Evolutionary conservation across 1,284 basidiomycete species (phyloP), one percentile per base, ranked within the genome.

Genomic region (Sphaerobolus stellatus): DNA sequence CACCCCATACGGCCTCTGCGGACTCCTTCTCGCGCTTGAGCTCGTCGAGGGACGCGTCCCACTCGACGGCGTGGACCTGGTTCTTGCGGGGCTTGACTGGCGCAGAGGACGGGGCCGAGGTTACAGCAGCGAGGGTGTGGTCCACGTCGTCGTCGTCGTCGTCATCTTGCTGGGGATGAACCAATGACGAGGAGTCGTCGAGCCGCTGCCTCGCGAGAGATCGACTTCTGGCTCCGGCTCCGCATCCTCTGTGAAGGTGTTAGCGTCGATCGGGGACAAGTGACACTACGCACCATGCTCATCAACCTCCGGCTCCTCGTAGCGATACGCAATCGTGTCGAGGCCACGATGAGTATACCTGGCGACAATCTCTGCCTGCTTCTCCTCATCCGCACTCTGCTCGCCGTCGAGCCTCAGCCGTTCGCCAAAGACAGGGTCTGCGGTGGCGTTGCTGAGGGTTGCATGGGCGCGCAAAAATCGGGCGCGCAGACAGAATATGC

Each of bases 1-100:
- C 53, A 87, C 88, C 88, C 76, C 88, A 75, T 31, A 78, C 78
- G 24, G 88, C 88, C 56, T 90, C 87, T 0, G 88, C 87, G 2
- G 78, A 76, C 3, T 79, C 79, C 61, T 90, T 90, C 58, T 88
- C 87, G 22, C 79, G 75, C 36, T 71, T 79, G 72, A 91, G 72
- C 43, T 79, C 73, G 45, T 89, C 86, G 2, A 90, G 68, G 27
- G 78, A 70, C 1, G 76, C 72, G 60, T 87, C 81, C 88, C 88
- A 90, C 52, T 80, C 78, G 18, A 90, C 80, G 47, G 77, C 68
- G 58, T 83, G 76, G 0, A 83, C 67, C 47, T 81, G 84, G 1
- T 87, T 86, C 64, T 90, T 90, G 62, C 63, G 0, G 56, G 52
- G 44, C 57, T 50, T 36, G 36, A 46, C 2, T 58, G 44, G 0